Evolutionary conservation across 108 stramenopile genomes (phyloP), one percentile per base, ranked within the genome.

Genomic region (Cyclotella choctawhatcheeana): DNA sequence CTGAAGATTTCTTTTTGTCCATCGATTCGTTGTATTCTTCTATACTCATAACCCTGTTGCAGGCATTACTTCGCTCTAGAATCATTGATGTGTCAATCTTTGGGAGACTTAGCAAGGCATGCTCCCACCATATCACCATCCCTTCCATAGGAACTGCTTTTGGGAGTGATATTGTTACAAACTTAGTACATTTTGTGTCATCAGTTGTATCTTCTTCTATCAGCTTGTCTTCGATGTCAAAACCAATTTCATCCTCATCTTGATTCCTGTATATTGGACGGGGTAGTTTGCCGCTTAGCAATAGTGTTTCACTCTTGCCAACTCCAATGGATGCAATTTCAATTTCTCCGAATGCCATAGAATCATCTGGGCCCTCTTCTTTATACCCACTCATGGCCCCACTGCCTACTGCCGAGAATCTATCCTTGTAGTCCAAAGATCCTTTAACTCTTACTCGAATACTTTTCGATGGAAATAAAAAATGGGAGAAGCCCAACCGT

Each of bases 101-200:
- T 1, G 79, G 73, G 58, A 59, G 61, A 0, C 73, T 64, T 21
- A 69, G 44, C 3, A 81, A 37, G 3, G 67, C 59, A 31, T 67
- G 50, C 31, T 81, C 79, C 79, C 72, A 81, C 79, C 72, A 81
- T 8, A 74, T 44, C 30, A 67, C 45, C 67, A 81, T 69, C 7
- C 79, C 79, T 20, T 68, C 59, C 79, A 81, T 81, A n/a, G 72
- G 79, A 32, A 81, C 73, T 30, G 79, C 79, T 47, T 81, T 81
- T 1, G 79, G 63, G 21, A 81, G 24, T 1, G 34, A 30, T 5
- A 81, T 58, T 2, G 55, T 33, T 1, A 81, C 72, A 55, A 81
- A 69, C 59, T 69, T 81, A 16, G 51, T 54, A 54, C 52, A 69
- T 26, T 14, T 7, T 25, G 13, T 8, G 47, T 32, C 47, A 14